Percentiles rank a stretch among this genome's conserved stretches.
These are phyloP conservation scores for Colletotrichum sp. DNA, from an alignment of 2,329 filamentous ascomycete species.

Conservation along the genomic window DNA sequence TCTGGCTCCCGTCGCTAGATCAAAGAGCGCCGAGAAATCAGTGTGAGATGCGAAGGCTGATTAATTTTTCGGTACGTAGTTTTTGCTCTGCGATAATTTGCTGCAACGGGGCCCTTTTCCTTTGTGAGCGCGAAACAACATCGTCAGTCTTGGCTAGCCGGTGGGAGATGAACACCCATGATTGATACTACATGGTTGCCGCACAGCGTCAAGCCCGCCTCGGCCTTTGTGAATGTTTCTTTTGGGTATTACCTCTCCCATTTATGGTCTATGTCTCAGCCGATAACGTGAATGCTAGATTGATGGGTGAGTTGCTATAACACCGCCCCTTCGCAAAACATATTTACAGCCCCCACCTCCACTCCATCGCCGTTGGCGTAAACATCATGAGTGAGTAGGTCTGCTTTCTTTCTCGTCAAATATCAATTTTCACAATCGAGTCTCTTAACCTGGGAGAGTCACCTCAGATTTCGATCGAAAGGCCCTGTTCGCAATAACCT, in stretches of 20 bases:
- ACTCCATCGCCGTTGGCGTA: neutral
- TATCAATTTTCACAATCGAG: neutral
- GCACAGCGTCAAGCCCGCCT: neutral
- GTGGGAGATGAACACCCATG: neutral
- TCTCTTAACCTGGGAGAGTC: neutral
- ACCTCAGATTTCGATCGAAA: neutral
- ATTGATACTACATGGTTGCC: neutral
- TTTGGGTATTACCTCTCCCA: neutral
- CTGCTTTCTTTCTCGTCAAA: neutral
- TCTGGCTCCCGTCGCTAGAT: neutral
- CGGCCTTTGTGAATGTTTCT: neutral
- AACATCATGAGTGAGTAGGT: fast-evolving
- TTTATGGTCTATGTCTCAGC: neutral
- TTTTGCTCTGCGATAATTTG: neutral
- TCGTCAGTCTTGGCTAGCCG: neutral
- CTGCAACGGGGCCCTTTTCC: fast-evolving
- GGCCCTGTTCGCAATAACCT: neutral
- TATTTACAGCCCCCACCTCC: neutral
- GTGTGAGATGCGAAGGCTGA: neutral
- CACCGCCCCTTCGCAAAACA: neutral
- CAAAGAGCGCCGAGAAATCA: neutral
- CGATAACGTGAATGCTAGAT: neutral
- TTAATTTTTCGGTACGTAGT: neutral
- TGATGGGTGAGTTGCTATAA: neutral
- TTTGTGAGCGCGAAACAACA: neutral